Base-by-base conservation (phyloP, 2,329 filamentous ascomycete species). In the Lecanicillium sp. region DNA sequence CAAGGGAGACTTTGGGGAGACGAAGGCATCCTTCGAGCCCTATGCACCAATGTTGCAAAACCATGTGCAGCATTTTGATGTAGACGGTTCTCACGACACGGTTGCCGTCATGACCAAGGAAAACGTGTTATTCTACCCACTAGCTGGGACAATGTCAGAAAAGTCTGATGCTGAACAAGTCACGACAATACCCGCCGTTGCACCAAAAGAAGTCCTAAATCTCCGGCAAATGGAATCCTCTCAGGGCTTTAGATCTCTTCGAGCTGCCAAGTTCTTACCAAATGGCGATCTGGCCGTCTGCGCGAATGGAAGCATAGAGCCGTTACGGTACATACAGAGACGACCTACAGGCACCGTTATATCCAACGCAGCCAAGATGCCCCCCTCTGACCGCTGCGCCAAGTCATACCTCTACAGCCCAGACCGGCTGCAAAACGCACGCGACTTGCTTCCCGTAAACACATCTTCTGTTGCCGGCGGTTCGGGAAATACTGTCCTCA, bases 371-470 rank as follows among this genome's bases (percentile, higher is more conserved):
- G 54, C 58, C 2, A 63, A 62, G 38, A 55, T 56, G 16, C 38
- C 16, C 11, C 29, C 39, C 2, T 41, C 39, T 9, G 4, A 29
- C 5, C 39, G 39, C 1, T 37, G 34, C 15, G 8, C 14, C 17
- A 19, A 29, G 16, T 41, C 39, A 13, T 41, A 41, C 39, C 33
- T 29, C 7, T 41, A 33, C 30, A 30, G 17, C 2, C 16, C 31
- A 11, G 17, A 17, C n/a, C 34, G 29, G 19, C 13, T 31, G 19
- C 39, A 41, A 20, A 41, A 34, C 11, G 32, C 58, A n/a, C 48
- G 58, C 29, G 62, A 63, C 2, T 48, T 70, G 1, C 54, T 65
- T 9, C 62, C 64, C 1, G 45, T 70, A 3, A 48, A 58, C 17
- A 46, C 27, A 12, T 8, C 22, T 4, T 37, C 43, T 7, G 33